These are phyloP conservation scores for Epichloe hybrida DNA, from an alignment of 2,329 filamentous ascomycete species.

Conservation along the genomic window DNA sequence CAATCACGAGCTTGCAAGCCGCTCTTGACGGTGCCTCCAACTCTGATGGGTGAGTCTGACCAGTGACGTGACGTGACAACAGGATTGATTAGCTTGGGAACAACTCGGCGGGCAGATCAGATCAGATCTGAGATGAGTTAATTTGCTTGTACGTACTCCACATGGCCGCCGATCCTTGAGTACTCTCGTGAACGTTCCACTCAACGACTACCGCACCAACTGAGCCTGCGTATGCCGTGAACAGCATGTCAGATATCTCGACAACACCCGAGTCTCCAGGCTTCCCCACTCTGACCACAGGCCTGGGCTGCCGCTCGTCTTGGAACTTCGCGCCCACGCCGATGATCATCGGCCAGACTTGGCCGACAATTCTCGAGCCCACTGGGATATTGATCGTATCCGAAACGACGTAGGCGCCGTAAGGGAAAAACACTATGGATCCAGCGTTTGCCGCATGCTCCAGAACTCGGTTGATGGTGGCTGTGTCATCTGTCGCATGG, in stretches of 20 bases:
- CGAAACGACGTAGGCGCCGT: slow-evolving; percentile 27
- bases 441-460: slow-evolving; percentile 12
- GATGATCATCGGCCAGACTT: slow-evolving; percentile 33
- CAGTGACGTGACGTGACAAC: no score
- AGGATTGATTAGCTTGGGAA: no score
- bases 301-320: slow-evolving; percentile 36
- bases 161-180: slow-evolving; percentile 30
- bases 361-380: slow-evolving; percentile 32
- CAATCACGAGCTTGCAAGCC: slow-evolving; percentile 10
- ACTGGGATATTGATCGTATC: slow-evolving; percentile 32
- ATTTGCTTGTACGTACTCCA: slow-evolving; percentile 23
- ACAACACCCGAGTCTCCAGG: slow-evolving; percentile 42
- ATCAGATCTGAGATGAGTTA: no score
- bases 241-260: slow-evolving; percentile 50
- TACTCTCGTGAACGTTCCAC: slow-evolving; percentile 41
- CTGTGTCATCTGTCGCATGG: slow-evolving; percentile 50
- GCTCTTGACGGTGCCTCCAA: slow-evolving; percentile 20
- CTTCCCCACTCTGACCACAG: slow-evolving; percentile 43
- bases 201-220: slow-evolving; percentile 49
- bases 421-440: slow-evolving; percentile 5
- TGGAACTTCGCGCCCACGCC: slow-evolving; percentile 35
- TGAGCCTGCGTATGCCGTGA: slow-evolving; percentile 45
- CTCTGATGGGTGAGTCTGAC: slow-evolving; percentile 31
- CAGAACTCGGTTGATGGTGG: slow-evolving; percentile 18
- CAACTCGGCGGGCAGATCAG: no score